Conservation (phyloP, 2,329 filamentous ascomycete genomes). For the Phialophora expanda region DNA sequence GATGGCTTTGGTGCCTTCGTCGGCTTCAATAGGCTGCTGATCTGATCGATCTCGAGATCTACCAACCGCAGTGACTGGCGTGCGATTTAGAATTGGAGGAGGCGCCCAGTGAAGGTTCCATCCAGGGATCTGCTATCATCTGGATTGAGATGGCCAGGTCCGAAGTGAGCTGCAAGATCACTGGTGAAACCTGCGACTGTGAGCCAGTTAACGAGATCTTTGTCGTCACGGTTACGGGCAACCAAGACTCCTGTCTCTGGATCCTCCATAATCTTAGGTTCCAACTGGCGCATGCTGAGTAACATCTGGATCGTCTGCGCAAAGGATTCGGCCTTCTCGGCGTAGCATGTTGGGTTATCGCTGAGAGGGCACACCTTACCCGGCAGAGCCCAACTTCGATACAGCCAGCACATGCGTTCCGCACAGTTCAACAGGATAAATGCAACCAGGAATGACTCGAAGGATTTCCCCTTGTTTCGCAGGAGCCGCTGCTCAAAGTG, state of each 20-base stretch:
- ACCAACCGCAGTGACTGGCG: not conserved
- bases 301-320: conserved; percentile 63
- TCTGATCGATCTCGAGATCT: not conserved
- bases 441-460: conserved; percentile 65
- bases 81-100: conserved; percentile 14
- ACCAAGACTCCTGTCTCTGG: conserved; percentile 48
- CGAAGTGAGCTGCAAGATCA: conserved; percentile 41
- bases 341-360: conserved; percentile 57
- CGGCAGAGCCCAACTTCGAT: conserved; percentile 54
- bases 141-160: conserved; percentile 47
- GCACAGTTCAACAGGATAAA: conserved; percentile 65
- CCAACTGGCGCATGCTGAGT: conserved; percentile 61
- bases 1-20: not conserved
- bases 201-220: conserved; percentile 31
- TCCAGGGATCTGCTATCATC: conserved; percentile 51
- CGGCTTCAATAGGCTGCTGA: not conserved
- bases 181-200: conserved; percentile 8
- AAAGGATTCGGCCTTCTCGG: conserved; percentile 63
- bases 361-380: conserved; percentile 58
- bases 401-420: conserved; percentile 65
- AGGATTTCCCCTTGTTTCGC: conserved; percentile 61
- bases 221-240: conserved; percentile 48
- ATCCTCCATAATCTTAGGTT: conserved; percentile 48
- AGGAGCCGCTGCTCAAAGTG: conserved; percentile 63
- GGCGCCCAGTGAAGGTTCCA: conserved; percentile 22